Evolutionary conservation across 1,284 basidiomycete species (phyloP).

Genomic region (Coniferiporia weirii): DNA sequence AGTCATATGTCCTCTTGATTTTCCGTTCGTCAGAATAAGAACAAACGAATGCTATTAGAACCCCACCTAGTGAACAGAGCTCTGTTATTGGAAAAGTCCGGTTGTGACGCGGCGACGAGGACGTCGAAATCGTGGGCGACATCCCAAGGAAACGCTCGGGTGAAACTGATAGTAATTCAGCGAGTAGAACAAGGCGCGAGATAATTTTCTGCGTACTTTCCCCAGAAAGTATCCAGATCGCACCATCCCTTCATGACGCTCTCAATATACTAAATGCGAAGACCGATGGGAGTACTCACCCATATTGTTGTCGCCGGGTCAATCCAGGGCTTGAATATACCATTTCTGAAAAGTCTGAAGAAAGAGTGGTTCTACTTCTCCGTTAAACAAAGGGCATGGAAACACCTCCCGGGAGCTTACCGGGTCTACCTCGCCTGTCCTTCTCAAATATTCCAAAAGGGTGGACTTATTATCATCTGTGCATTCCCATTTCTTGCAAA

Average conservation of each 20-base stretch:
- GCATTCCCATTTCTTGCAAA: conserved; percentile 18
- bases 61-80: conserved; percentile 13
- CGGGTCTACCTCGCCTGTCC: neutral
- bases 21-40: neutral
- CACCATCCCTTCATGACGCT: conserved; percentile 16
- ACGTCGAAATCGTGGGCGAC: conserved; percentile 17
- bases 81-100: conserved; percentile 8
- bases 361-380: conserved; percentile 9
- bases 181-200: neutral
- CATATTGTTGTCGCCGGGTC: conserved; percentile 17
- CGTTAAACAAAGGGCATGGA: neutral
- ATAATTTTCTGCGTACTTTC: conserved; percentile 13
- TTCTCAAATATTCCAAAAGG: conserved; percentile 9
- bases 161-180: conserved; percentile 7
- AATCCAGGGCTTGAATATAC: conserved; percentile 14
- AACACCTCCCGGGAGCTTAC: neutral
- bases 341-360: conserved; percentile 15
- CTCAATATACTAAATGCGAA: neutral
- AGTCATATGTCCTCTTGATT: conserved; percentile 17
- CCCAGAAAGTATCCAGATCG: conserved; percentile 17
- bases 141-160: conserved; percentile 19
- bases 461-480: conserved; percentile 7
- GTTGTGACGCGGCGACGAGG: conserved; percentile 8
- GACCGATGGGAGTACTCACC: neutral
- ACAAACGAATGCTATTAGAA: neutral